These are phyloP conservation scores for Botryosphaeria dothidea DNA, from an alignment of 2,329 filamentous ascomycete genomes.

Conservation along the genomic window DNA sequence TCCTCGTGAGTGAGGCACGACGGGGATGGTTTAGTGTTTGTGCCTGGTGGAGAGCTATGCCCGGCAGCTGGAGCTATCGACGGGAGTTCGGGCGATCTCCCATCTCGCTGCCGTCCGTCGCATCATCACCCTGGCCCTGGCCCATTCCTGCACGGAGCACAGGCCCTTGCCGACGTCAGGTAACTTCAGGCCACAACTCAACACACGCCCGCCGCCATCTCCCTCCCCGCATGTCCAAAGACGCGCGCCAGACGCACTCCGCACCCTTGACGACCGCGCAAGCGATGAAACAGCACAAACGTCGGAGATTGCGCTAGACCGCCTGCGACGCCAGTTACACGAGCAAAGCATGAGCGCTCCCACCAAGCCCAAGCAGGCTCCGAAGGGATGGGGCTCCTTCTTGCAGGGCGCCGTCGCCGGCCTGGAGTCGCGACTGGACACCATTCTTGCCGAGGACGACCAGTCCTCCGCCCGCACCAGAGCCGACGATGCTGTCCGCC, in stretches of 20 bases:
- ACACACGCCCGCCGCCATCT: not conserved
- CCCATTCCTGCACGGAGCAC: conserved; percentile 6
- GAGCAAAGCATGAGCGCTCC: conserved; percentile 22
- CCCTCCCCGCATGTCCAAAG: conserved; percentile 13
- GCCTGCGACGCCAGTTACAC: conserved; percentile 16
- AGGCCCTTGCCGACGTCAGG: conserved; percentile 7
- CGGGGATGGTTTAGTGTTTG: conserved; percentile 9
- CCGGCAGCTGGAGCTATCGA: not conserved
- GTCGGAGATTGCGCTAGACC: conserved; percentile 17
- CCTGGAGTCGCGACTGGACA: conserved; percentile 90
- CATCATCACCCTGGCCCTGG: conserved; percentile 5
- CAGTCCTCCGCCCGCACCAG: conserved; percentile 49
- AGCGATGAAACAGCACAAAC: conserved; percentile 22
- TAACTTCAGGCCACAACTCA: conserved; percentile 16
- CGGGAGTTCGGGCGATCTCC: conserved; percentile 6
- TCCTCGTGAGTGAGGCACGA: not conserved
- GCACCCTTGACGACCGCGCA: not conserved
- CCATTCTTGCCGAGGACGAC: conserved; percentile 80
- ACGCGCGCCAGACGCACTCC: conserved; percentile 12
- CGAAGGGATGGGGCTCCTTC: conserved; percentile 53
- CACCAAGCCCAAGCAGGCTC: conserved; percentile 27
- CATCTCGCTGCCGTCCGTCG: not conserved
- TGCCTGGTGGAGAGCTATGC: not conserved
- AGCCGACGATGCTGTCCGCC: conserved; percentile 38
- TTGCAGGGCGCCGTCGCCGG: conserved; percentile 89